Conservation (phyloP, 2,329 filamentous ascomycete genomes). For the Tolypocladium endophyticum region DNA sequence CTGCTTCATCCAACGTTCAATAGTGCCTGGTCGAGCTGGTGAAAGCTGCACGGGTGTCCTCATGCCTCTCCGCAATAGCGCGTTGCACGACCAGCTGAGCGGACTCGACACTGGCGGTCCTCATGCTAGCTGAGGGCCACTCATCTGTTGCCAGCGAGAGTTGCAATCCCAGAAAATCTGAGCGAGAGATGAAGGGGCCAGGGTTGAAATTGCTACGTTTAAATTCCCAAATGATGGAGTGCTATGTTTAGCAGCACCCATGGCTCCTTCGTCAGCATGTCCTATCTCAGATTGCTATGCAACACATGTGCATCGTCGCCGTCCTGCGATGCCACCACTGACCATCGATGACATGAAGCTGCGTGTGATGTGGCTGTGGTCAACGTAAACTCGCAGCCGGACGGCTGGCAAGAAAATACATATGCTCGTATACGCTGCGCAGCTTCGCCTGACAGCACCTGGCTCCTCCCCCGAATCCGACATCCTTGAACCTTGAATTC, state of each 20-base stretch:
- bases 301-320: no score
- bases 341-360: not conserved
- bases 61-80: not conserved
- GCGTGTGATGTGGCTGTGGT: not conserved
- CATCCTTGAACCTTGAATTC: no score
- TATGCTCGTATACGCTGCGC: not conserved
- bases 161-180: not conserved
- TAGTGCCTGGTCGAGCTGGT: not conserved
- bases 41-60: not conserved
- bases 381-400: not conserved
- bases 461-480: not conserved
- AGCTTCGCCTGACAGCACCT: not conserved
- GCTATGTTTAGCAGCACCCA: not conserved
- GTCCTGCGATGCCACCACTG: no score
- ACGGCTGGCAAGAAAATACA: not conserved
- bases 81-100: not conserved
- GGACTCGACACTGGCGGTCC: not conserved
- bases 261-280: no score
- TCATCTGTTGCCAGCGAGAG: not conserved
- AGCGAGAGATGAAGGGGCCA: not conserved
- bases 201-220: not conserved
- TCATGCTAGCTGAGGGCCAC: not conserved
- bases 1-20: not conserved
- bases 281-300: no score
- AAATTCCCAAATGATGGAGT: not conserved